Base-by-base conservation (phyloP, 1,284 basidiomycete species). In the Peniophora sp. region DNA sequence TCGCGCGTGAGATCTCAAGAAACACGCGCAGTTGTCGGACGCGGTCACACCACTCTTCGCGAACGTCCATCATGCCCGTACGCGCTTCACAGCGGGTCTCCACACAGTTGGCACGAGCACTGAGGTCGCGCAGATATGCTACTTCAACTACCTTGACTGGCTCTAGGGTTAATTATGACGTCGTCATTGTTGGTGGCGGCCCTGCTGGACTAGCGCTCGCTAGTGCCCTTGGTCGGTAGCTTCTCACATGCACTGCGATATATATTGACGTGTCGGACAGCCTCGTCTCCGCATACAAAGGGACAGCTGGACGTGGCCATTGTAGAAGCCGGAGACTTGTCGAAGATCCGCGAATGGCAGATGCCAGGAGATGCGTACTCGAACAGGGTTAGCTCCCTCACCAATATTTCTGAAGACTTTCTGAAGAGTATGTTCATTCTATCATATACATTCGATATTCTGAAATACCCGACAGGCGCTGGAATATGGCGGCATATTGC, bases 161-260 rank as follows among this genome's bases (percentile, higher is more conserved):
- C 55, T 32, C 27, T 32, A 32, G 12, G 12, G 6, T 32, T 12
- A 74, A 89, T 50, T 84, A 79, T 56, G 94, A 97, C 65, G 75
- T 97, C 50, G 90, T 97, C 32, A 90, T 98, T 58, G 92, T 97
- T 35, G 96, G 96, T 14, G 96, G 93, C 45, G 95, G 95, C 1
- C 93, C 93, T 19, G 92, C 84, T 1, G 96, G 96, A 14, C 76
- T 99, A 23, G 90, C 94, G 3, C 72, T 99, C 24, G 93, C 93
- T 1, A 85, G 83, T 62, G 91, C 92, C 22, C 74, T 99, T 19
- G 79, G 94, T 93, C 61, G 58, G 77, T 66, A 27, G 11, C 51
- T 52, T 34, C 34, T 46, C 50, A 54, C 39, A 45, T 35, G n/a
- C 38, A 27, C 22, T 16, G 27, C 44, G 34, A n/a, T n/a, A 55